Conservation (phyloP, 352 stramenopile genomes). For the Thraustochytrium sp. region DNA sequence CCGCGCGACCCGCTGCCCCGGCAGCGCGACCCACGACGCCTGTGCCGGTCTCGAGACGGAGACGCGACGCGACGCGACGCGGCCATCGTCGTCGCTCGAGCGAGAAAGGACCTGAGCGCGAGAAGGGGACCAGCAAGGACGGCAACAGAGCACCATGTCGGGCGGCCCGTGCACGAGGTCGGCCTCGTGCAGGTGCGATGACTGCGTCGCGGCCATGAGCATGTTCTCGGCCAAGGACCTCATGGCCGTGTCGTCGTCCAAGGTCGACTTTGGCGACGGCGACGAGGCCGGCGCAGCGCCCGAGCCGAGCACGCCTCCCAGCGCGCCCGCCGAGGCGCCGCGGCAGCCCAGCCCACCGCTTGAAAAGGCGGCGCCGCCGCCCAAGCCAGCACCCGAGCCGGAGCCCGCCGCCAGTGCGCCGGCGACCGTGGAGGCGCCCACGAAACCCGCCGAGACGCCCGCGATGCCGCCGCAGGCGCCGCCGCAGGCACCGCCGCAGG, state of each 20-base stretch:
- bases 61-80: too few species aligned
- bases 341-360: too few species aligned
- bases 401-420: neutral
- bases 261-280: slow-evolving; percentile 18
- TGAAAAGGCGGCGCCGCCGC: neutral
- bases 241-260: slow-evolving; percentile 28
- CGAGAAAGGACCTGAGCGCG: too few species aligned
- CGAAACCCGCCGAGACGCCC: neutral
- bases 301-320: too few species aligned
- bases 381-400: neutral
- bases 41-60: too few species aligned
- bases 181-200: slow-evolving; percentile 32
- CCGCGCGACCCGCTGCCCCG: too few species aligned
- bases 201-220: slow-evolving; percentile 37
- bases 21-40: too few species aligned
- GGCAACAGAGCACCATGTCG: neutral
- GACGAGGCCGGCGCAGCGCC: neutral
- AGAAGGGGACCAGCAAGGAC: neutral
- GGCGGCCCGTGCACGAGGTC: slow-evolving; percentile 17
- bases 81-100: too few species aligned
- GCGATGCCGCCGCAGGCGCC: neutral
- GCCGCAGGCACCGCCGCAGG: neutral
- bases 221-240: slow-evolving; percentile 42
- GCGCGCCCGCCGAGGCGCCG: too few species aligned
- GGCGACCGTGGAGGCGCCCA: neutral